phyloP scores from a whole-genome alignment of 2,329 filamentous ascomycete species.

The Ceratocystis harringtonii region DNA sequence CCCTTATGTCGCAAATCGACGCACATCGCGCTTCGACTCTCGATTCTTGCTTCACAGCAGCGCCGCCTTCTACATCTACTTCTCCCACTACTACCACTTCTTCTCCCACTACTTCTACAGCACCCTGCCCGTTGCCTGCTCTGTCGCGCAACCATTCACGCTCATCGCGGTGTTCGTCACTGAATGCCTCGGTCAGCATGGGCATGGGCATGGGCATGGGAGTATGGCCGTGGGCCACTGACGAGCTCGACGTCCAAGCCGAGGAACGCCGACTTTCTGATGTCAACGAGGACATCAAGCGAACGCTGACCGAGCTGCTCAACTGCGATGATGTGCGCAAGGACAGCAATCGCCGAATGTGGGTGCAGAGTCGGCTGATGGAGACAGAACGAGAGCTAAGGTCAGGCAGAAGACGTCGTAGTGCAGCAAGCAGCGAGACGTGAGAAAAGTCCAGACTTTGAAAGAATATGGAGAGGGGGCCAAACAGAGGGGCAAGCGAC shows the following conservation, averaged over 20 bases:
- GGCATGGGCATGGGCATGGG: neutral
- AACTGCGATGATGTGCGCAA: conserved; percentile 42
- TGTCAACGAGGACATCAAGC: conserved; percentile 47
- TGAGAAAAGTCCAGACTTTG: neutral
- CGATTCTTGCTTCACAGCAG: neutral
- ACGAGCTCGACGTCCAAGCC: conserved; percentile 26
- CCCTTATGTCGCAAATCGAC: conserved; percentile 36
- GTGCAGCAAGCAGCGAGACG: conserved; percentile 21
- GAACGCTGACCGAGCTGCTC: conserved; percentile 44
- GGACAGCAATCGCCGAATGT: conserved; percentile 38
- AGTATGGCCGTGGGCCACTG: conserved; percentile 17
- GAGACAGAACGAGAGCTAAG: conserved; percentile 45
- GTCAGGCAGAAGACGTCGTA: conserved; percentile 35
- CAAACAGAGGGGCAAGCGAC: neutral
- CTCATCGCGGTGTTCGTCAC: neutral
- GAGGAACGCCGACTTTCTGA: conserved; percentile 39
- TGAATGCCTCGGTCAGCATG: conserved; percentile 8
- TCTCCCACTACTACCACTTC: neutral
- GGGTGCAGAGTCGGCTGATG: conserved; percentile 44
- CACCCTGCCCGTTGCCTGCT: conserved; percentile 33
- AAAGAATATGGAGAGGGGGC: neutral
- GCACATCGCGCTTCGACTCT: conserved; percentile 21
- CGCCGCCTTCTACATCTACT: neutral
- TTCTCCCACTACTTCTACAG: conserved; percentile 39
- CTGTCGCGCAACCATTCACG: neutral